Base-by-base conservation (phyloP, 169 alveolate genomes). In the Plasmodium relictum region DNA sequence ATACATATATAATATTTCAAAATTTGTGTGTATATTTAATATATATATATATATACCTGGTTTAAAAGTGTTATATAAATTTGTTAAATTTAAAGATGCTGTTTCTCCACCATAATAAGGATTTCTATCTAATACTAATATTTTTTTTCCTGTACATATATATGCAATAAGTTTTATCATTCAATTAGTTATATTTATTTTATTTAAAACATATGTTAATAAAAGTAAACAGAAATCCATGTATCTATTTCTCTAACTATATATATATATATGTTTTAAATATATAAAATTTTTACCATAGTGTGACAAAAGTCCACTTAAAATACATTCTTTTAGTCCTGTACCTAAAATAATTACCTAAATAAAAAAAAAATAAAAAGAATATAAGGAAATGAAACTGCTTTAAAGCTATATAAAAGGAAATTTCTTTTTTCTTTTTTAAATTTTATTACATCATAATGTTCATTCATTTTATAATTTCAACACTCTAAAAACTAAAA, bases 61-160 rank as follows among this genome's bases (percentile, higher is more conserved):
- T 63, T 97, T 92, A 96, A 98, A 98, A 61, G 95, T 93, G 58
- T 95, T 96, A 97, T 97, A 98, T 41, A 98, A 93, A 85, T 98
- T 97, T 12, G 99, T 98, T 62, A 98, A 93, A 92, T 98, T 98
- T 50, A 98, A 95, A 1, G 99, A 98, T 16, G 99, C 99, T 39
- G 99, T 95, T 73, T 98, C 99, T 39, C 99, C 99, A 18, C 99
- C 99, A 88, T 98, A 98, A 92, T 98, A 98, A 31, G 94, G 92
- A 93, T 98, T 98, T 56, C 99, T 94, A 92, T 98, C 99, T 71
- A 98, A 88, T 45, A 98, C 99, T 31, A 98, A 97, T 39, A 98
- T 99, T 95, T 98, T 98, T 92, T 97, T 97, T 9, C 99, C 99
- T 73, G 94, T 59, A 93, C 42, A 70, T 18, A 42, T 54, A 42